Evolutionary conservation across 176 grass and related monocot species (phyloP).

Genomic region (Metroxylon sagu): DNA sequence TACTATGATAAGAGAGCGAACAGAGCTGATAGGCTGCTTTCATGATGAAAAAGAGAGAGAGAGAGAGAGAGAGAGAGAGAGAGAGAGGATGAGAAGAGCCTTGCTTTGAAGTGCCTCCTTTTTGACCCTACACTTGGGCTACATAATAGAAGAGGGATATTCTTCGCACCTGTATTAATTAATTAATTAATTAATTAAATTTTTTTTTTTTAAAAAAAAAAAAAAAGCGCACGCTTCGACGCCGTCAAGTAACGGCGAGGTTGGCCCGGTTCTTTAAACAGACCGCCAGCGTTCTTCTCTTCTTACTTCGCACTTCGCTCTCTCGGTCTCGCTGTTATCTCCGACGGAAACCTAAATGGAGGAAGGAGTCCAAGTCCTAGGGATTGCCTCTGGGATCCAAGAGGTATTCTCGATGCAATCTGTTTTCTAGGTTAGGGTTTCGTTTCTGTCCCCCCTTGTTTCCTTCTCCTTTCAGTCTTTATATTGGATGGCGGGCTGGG

Average conservation of each 20-base stretch:
- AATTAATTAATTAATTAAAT: no score
- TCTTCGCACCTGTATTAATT: no score
- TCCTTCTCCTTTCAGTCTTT: background rate
- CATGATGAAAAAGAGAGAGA: background rate
- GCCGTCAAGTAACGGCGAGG: conserved; percentile 14
- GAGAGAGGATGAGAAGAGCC: background rate
- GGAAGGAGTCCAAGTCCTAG: background rate
- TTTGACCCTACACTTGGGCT: background rate
- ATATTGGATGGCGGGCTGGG: background rate
- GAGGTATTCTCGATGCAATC: conserved; percentile 8
- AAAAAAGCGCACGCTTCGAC: conserved; percentile 1
- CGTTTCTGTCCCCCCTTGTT: background rate
- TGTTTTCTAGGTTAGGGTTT: no score
- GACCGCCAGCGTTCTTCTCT: background rate
- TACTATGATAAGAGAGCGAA: conserved; percentile 26
- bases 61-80: no score
- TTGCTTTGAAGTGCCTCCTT: background rate
- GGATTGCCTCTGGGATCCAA: background rate
- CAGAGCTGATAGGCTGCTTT: conserved; percentile 30
- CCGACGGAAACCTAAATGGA: background rate
- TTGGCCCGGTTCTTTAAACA: conserved; percentile 33
- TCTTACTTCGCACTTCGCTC: background rate
- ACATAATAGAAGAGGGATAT: no score
- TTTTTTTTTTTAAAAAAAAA: background rate
- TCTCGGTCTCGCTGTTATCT: background rate